A percentile compares a stretch with the other conserved stretches of the same genome.
Conservation (phyloP, 345 rosid genomes). For the Toxicodendron radicans region DNA sequence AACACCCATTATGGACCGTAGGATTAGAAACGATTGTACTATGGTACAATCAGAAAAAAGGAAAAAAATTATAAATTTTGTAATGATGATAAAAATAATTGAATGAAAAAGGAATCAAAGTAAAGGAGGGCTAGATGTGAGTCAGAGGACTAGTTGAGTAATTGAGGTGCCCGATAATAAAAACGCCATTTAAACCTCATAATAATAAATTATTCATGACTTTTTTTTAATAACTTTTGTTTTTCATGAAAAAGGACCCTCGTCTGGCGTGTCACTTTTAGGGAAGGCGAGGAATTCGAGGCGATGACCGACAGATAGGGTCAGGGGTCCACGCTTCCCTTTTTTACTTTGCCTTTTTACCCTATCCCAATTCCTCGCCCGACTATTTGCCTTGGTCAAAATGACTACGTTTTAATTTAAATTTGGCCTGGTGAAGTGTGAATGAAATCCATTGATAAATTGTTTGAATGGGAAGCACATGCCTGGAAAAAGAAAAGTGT, state of each 20-base stretch:
- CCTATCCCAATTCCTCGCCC: constrained; percentile 32
- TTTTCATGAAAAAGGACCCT: constrained; percentile 35
- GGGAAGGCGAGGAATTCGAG: constrained; percentile 47
- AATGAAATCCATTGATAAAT: no score
- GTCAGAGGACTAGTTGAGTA: constrained; percentile 88
- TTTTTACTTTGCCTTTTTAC: constrained; percentile 26
- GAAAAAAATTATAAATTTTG: neutral
- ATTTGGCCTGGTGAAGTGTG: no score
- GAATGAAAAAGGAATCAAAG: constrained; percentile 67
- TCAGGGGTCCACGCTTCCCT: constrained; percentile 45
- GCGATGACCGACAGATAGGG: constrained; percentile 52
- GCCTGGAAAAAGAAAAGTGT: neutral
- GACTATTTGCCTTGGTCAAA: constrained; percentile 32
- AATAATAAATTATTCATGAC: neutral
- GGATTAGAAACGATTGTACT: constrained; percentile 22
- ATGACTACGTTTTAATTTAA: neutral
- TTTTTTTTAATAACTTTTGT: constrained; percentile 8
- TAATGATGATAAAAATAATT: constrained; percentile 41
- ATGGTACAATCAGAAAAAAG: constrained; percentile 3
- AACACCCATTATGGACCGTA: constrained; percentile 36
- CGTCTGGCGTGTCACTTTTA: constrained; percentile 55
- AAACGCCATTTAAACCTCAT: constrained; percentile 47
- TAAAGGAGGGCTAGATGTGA: constrained; percentile 47
- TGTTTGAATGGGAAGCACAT: neutral
- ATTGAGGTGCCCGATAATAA: constrained; percentile 65